Conservation (phyloP, 148 eudicot genomes). For the Vaccinium myrtillus region DNA sequence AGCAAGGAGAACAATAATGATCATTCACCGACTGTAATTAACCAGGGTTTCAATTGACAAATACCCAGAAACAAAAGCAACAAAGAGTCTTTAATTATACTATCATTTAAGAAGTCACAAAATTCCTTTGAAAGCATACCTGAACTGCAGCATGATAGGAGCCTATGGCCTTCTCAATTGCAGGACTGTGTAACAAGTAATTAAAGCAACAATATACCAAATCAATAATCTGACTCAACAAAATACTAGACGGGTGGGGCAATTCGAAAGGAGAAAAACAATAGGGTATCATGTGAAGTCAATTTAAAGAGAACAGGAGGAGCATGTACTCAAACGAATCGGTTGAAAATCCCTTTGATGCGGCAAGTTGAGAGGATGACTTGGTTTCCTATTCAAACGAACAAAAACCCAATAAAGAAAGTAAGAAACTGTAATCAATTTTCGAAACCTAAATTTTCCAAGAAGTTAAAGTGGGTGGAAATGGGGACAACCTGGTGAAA, state of each 20-base stretch:
- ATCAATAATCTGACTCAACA: neutral
- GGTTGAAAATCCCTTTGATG: slow-evolving; percentile 38
- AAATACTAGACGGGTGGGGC: neutral
- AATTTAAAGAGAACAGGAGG: neutral
- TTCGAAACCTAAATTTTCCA: neutral
- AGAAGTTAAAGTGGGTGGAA: too few relatives aligned
- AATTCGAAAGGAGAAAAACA: neutral
- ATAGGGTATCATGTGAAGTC: neutral
- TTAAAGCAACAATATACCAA: neutral
- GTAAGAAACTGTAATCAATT: neutral
- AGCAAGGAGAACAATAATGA: neutral
- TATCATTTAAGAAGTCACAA: neutral
- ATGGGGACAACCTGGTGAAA: slow-evolving; percentile 50
- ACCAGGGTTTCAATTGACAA: neutral
- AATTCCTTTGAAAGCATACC: slow-evolving; percentile 39
- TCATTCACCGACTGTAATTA: neutral
- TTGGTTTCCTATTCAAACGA: slow-evolving; percentile 38
- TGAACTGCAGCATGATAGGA: slow-evolving; percentile 80
- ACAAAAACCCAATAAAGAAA: neutral
- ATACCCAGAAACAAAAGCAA: neutral
- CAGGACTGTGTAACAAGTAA: slow-evolving; percentile 37
- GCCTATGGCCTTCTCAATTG: slow-evolving; percentile 62
- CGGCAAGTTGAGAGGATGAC: slow-evolving; percentile 37
- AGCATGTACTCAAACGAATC: slow-evolving; percentile 37
- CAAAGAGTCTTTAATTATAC: neutral